Evolutionary conservation across 1,284 basidiomycete genomes (phyloP).

Genomic region (Volvariella volvacea): DNA sequence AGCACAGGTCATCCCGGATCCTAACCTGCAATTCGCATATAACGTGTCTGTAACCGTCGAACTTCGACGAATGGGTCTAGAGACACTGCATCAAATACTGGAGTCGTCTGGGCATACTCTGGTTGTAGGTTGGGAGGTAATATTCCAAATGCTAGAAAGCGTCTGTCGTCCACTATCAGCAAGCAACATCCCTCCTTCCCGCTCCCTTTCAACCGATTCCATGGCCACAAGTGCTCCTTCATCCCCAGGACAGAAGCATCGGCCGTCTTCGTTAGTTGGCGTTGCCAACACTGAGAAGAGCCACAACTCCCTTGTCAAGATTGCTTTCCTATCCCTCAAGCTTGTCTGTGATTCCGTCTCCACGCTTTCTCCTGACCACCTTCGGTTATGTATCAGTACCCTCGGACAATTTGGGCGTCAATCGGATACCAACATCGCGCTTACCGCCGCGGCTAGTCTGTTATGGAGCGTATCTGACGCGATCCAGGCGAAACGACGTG

Average conservation of each 20-base stretch:
- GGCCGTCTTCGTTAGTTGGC: constrained; percentile 41
- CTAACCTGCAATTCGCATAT: constrained; percentile 14
- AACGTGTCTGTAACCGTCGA: constrained; percentile 49
- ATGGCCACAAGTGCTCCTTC: constrained; percentile 30
- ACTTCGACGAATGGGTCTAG: constrained; percentile 80
- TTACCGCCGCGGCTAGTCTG: constrained; percentile 85
- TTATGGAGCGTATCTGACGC: constrained; percentile 94
- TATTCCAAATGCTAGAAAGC: constrained; percentile 86
- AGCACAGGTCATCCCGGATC: constrained; percentile 67
- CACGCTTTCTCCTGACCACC: constrained; percentile 71
- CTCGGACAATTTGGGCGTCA: constrained; percentile 89
- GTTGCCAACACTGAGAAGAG: constrained; percentile 57
- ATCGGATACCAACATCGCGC: constrained; percentile 89
- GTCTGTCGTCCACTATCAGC: constrained; percentile 53
- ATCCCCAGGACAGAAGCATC: constrained; percentile 30
- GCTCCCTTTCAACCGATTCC: constrained; percentile 38
- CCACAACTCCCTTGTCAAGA: constrained; percentile 68
- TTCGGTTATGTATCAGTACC: constrained; percentile 84
- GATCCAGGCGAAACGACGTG: constrained; percentile 73
- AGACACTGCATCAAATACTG: constrained; percentile 84
- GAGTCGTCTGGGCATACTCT: constrained; percentile 90
- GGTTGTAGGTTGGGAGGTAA: constrained; percentile 86
- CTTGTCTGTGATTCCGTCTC: constrained; percentile 92
- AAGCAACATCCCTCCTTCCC: constrained; percentile 19
- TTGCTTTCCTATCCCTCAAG: constrained; percentile 91